Evolutionary conservation across 2,329 filamentous ascomycete genomes (phyloP), one percentile per base, ranked within the genome.

Genomic region (Blastomyces silverae): DNA sequence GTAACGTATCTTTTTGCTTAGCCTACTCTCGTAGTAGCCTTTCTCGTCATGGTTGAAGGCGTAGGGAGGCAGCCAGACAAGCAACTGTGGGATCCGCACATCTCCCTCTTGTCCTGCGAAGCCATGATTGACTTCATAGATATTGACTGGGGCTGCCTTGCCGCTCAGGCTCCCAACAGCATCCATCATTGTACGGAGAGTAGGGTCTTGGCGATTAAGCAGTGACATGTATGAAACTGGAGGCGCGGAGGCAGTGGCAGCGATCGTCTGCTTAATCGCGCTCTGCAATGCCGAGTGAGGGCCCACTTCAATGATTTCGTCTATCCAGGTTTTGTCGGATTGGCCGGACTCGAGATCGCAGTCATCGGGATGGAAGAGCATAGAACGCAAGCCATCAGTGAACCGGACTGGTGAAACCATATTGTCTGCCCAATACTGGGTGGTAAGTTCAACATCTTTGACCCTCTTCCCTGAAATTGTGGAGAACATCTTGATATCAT

Each of bases 1-100:
- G 28, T 67, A 65, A 0, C 73, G 70, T n/a, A 71, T 55, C 53
- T 71, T 71, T 25, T 67, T 71, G 64, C 67, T 72, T 10, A 75
- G 34, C n/a, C 73, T 69, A 59, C 69, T 71, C 55, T 75, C 72
- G 53, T 71, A 70, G 0, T 71, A 53, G 25, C 67, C 60, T 39
- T 65, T 69, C 48, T 69, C 68, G 0, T 65, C 59, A 50, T 74
- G 73, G n/a, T 74, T 72, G 64, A 74, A 74, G 15, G 62, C 65
- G 60, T 74, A 74, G 13, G 69, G 68, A 11, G 73, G 73, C 3
- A 74, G 59, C 44, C 73, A 68, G 22, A 72, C 67, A 15, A 74
- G 62, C 1, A 73, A 25, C 39, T 61, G 64, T 1, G 69, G 61
- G 15, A 11, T 56, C 22, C 57, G 63, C 39, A 60, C 37, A 5